phyloP scores from a whole-genome alignment of 1,284 basidiomycete genomes.

The Leccinum fallax region DNA sequence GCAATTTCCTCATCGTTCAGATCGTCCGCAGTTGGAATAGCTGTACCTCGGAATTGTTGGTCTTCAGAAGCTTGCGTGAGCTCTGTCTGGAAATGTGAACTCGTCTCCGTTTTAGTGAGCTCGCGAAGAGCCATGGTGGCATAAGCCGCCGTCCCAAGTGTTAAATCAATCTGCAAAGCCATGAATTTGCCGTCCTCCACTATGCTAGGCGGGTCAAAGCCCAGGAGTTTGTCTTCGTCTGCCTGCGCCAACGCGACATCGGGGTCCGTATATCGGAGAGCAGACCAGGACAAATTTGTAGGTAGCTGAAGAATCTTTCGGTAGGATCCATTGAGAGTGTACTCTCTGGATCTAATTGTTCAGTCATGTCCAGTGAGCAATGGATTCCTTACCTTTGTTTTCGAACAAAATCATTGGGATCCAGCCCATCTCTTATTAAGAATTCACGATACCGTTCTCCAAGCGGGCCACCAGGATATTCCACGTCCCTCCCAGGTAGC shows the following conservation, averaged over 20 bases:
- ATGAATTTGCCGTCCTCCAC: conserved; percentile 77
- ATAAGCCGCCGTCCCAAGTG: conserved; percentile 86
- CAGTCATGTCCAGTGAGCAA: conserved; percentile 4
- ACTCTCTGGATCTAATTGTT: conserved; percentile 62
- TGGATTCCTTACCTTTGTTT: conserved; percentile 74
- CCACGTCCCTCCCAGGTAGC: conserved; percentile 89
- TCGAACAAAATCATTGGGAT: conserved; percentile 83
- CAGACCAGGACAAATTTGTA: conserved; percentile 75
- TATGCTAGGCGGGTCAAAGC: conserved; percentile 69
- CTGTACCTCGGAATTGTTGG: conserved; percentile 69
- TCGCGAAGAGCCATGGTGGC: conserved; percentile 96
- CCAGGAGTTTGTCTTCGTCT: conserved; percentile 90
- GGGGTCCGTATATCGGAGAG: conserved; percentile 90
- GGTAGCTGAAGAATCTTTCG: conserved; percentile 90
- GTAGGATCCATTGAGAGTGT: conserved; percentile 91
- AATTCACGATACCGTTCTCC: conserved; percentile 84
- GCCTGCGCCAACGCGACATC: conserved; percentile 89
- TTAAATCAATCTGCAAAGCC: conserved; percentile 81
- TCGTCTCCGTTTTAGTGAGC: conserved; percentile 91
- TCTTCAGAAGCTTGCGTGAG: conserved; percentile 84
- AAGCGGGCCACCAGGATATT: conserved; percentile 82
- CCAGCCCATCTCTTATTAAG: conserved; percentile 82
- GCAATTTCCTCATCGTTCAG: conserved; percentile 27
- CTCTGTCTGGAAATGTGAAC: conserved; percentile 81
- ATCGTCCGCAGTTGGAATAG: conserved; percentile 33